phyloP scores from a whole-genome alignment of 768 basidiomycete species.

The Lactarius akahatsu region DNA sequence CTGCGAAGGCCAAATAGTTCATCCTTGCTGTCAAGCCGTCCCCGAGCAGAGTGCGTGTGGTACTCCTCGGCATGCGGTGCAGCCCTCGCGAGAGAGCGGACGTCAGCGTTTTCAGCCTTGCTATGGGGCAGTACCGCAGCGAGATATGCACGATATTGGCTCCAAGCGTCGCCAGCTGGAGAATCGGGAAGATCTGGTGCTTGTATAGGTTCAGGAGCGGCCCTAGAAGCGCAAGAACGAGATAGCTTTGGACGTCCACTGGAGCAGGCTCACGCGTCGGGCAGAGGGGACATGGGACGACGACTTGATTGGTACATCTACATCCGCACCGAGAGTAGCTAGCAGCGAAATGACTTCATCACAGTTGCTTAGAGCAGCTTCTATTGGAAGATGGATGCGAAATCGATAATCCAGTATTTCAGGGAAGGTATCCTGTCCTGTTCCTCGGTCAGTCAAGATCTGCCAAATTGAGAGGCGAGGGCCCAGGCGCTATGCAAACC shows the following conservation, averaged over 20 bases:
- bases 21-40: not conserved
- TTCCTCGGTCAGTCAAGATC: not conserved
- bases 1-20: constrained; percentile 3
- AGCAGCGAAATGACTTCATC: constrained; percentile 36
- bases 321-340: constrained; percentile 33
- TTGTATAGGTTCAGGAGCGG: not conserved
- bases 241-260: constrained; percentile 26
- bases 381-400: constrained; percentile 31
- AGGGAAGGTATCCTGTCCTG: not conserved
- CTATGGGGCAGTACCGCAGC: not conserved
- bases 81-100: not conserved
- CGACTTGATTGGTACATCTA: constrained; percentile 23
- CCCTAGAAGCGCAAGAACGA: not conserved
- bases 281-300: not conserved
- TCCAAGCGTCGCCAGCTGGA: constrained; percentile 11
- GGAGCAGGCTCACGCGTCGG: constrained; percentile 27
- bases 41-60: not conserved
- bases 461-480: not conserved
- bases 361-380: constrained; percentile 30
- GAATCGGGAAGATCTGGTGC: not conserved
- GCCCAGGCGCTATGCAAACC: constrained; percentile 6
- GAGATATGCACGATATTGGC: constrained; percentile 16
- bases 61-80: not conserved
- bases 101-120: not conserved
- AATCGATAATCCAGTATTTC: not conserved